A percentile compares a stretch with the other conserved stretches of the same genome.
These are phyloP conservation scores for Umbelopsis sp. DNA, from an alignment of 192 early-diverging fungal genomes.

Conservation along the genomic window DNA sequence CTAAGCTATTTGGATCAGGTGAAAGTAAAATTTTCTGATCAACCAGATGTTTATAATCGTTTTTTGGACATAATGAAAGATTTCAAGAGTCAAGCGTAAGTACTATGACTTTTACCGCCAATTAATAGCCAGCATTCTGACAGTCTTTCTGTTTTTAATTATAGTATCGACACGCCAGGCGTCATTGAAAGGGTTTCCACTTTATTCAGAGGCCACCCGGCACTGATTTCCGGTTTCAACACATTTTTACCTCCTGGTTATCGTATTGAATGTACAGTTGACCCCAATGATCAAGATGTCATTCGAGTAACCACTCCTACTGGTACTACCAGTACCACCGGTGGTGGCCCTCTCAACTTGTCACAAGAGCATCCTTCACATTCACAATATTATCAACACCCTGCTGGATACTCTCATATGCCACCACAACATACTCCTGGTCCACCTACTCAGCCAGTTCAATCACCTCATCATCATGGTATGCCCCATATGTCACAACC, in stretches of 20 bases:
- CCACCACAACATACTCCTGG: slow-evolving; percentile 40
- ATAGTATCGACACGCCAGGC: slow-evolving; percentile 79
- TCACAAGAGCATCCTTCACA: slow-evolving; percentile 17
- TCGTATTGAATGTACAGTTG: slow-evolving; percentile 85
- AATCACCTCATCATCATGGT: slow-evolving; percentile 15
- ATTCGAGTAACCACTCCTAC: slow-evolving; percentile 89
- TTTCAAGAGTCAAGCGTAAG: slow-evolving; percentile 93
- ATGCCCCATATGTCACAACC: slow-evolving; percentile 18
- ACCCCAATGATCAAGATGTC: slow-evolving; percentile 66
- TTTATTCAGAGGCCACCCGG: slow-evolving; percentile 86
- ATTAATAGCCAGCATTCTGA: neutral
- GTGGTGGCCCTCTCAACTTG: slow-evolving; percentile 20
- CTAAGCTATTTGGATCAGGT: slow-evolving; percentile 96
- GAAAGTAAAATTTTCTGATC: slow-evolving; percentile 86
- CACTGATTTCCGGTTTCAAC: slow-evolving; percentile 95
- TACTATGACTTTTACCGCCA: neutral
- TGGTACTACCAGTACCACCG: slow-evolving; percentile 52
- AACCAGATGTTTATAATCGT: slow-evolving; percentile 94
- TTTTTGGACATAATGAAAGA: slow-evolving; percentile 99
- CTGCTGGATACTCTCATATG: slow-evolving; percentile 40
- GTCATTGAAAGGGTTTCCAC: slow-evolving; percentile 97
- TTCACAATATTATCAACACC: slow-evolving; percentile 30
- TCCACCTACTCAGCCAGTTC: slow-evolving; percentile 34
- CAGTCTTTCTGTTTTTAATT: neutral
- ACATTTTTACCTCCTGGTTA: slow-evolving; percentile 98